Conservation (phyloP, 2,329 filamentous ascomycete species). For the Juglanconis oblonga region DNA sequence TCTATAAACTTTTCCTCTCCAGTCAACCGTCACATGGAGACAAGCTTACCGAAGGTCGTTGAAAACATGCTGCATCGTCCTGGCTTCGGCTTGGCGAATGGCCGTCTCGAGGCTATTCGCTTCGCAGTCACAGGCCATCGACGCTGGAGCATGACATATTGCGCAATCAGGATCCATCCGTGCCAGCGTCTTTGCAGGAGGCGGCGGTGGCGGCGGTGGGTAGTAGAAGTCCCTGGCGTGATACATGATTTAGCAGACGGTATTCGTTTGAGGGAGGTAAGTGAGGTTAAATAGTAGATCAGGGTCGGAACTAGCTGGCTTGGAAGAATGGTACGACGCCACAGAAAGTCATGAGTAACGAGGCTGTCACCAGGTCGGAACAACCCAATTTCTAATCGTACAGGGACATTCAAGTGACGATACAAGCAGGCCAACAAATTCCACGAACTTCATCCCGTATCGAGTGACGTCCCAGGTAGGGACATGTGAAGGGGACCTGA, state of each 20-base stretch:
- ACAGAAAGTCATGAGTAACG: conserved; percentile 9
- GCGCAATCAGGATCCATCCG: conserved; percentile 70
- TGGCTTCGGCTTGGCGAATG: conserved; percentile 59
- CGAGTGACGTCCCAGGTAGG: conserved; percentile 24
- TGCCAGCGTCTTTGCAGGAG: conserved; percentile 50
- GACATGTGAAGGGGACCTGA: conserved; percentile 21
- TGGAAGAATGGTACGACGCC: background rate
- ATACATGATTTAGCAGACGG: conserved; percentile 21
- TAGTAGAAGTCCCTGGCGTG: conserved; percentile 16
- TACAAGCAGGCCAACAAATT: conserved; percentile 27
- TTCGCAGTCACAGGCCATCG: conserved; percentile 62
- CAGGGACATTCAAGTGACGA: conserved; percentile 21
- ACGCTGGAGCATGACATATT: conserved; percentile 61
- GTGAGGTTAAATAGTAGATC: conserved; percentile 25
- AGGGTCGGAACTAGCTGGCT: conserved; percentile 13
- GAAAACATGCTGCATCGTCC: conserved; percentile 62
- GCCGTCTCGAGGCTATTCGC: conserved; percentile 62
- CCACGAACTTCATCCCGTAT: conserved; percentile 32
- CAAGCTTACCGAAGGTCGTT: conserved; percentile 58
- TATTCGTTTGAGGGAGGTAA: conserved; percentile 28
- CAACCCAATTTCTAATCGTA: conserved; percentile 26
- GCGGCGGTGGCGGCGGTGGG: conserved; percentile 27
- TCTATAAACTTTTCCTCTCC: background rate
- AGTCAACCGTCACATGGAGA: background rate
- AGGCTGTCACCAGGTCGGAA: conserved; percentile 18